phyloP scores from a whole-genome alignment of 2,329 filamentous ascomycete genomes.

The Microascus cirrosus region DNA sequence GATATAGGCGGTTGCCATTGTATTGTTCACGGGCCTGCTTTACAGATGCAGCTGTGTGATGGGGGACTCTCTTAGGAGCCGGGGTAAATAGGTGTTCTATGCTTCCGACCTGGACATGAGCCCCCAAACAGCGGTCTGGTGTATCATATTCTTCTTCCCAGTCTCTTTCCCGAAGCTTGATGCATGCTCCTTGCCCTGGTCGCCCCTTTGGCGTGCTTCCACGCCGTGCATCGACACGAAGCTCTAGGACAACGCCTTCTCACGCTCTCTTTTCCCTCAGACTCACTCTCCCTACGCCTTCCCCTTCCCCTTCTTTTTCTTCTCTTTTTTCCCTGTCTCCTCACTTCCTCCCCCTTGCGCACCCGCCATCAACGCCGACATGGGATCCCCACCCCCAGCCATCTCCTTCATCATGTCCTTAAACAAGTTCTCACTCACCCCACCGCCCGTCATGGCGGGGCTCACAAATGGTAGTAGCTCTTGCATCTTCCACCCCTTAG shows the following conservation, averaged over 20 bases:
- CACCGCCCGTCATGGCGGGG: slow-evolving; percentile 81
- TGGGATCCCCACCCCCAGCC: slow-evolving; percentile 39
- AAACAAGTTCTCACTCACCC: slow-evolving; percentile 87
- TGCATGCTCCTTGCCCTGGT: too few relatives aligned
- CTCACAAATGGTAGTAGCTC: slow-evolving; percentile 78
- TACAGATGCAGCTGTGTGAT: background rate
- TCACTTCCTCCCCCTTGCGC: slow-evolving; percentile 14
- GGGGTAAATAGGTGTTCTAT: background rate
- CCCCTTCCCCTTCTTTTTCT: slow-evolving; percentile 37
- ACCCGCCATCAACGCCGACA: slow-evolving; percentile 28
- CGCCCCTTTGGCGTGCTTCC: too few relatives aligned
- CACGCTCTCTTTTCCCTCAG: background rate
- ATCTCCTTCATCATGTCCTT: slow-evolving; percentile 97
- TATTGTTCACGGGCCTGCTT: background rate
- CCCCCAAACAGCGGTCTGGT: background rate
- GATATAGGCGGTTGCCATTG: background rate
- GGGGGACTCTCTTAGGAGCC: background rate
- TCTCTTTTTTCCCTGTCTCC: slow-evolving; percentile 28
- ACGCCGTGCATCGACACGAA: background rate
- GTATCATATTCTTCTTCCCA: background rate
- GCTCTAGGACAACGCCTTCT: background rate
- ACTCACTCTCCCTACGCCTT: slow-evolving; percentile 17
- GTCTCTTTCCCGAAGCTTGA: background rate
- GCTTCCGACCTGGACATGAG: background rate
- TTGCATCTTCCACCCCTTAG: slow-evolving; percentile 84